Conservation (phyloP, 1,139 yeast genomes). For the Magnusiomyces paraingens region DNA sequence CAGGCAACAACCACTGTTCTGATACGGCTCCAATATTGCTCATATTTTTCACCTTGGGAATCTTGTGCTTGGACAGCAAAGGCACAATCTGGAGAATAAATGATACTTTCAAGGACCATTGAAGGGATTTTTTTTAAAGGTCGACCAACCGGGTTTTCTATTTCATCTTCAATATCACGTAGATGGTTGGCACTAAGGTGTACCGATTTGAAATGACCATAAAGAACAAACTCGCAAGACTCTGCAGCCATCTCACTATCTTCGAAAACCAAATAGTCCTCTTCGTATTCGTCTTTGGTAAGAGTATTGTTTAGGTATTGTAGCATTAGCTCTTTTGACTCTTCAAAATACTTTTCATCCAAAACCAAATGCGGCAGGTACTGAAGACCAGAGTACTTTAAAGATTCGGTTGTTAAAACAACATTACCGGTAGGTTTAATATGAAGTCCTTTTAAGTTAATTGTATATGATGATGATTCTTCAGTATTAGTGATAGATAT, state of each 20-base stretch:
- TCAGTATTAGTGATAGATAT: conserved; percentile 20
- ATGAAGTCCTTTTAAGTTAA: conserved; percentile 60
- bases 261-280: conserved; percentile 22
- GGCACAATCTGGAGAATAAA: conserved; percentile 91
- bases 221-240: conserved; percentile 67
- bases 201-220: conserved; percentile 61
- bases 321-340: conserved; percentile 36
- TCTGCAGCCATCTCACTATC: conserved; percentile 25
- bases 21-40: conserved; percentile 41
- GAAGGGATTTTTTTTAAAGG: conserved; percentile 60
- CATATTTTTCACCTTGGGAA: conserved; percentile 54
- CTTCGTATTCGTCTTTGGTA: conserved; percentile 22
- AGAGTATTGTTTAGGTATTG: conserved; percentile 40
- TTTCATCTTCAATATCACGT: conserved; percentile 61
- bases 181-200: conserved; percentile 48
- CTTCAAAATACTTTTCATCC: conserved; percentile 39
- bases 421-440: conserved; percentile 65
- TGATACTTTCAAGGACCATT: conserved; percentile 48
- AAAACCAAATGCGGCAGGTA: conserved; percentile 47
- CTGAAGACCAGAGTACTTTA: conserved; percentile 62
- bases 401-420: conserved; percentile 57
- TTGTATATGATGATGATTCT: conserved; percentile 19
- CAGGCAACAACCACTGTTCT: conserved; percentile 35
- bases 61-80: conserved; percentile 41
- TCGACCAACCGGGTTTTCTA: conserved; percentile 63